phyloP scores from a whole-genome alignment of 1,284 basidiomycete genomes.

The Puccinia horiana region DNA sequence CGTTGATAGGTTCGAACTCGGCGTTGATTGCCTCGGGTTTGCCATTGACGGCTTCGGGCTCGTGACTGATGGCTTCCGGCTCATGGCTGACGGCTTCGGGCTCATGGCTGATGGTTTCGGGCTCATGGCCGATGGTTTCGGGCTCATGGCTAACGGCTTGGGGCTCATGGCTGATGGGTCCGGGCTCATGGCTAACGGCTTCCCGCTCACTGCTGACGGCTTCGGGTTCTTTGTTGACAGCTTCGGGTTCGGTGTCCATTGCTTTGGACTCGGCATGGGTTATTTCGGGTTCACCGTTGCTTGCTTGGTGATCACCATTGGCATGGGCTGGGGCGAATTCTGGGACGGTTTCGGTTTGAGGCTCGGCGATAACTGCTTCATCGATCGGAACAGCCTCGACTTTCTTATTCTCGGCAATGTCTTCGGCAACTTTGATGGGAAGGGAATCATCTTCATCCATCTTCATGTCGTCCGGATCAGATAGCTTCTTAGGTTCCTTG shows the following conservation, averaged over 20 bases:
- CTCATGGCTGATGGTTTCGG: not conserved
- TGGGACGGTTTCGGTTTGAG: not conserved
- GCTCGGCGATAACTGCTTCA: not conserved
- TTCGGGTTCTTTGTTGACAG: not conserved
- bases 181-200: not conserved
- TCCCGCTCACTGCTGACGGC: not conserved
- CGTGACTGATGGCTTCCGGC: not conserved
- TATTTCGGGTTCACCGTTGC: not conserved
- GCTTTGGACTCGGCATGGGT: not conserved
- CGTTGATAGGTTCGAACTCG: not conserved
- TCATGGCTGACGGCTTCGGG: not conserved
- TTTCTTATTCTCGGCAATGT: not conserved
- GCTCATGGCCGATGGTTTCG: not conserved
- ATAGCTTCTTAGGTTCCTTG: not conserved
- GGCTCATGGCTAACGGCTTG: not conserved
- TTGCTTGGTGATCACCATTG: slow-evolving; percentile 9
- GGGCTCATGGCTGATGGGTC: not conserved
- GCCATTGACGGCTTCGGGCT: not conserved
- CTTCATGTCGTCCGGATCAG: not conserved
- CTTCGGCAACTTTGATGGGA: not conserved
- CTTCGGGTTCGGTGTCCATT: not conserved
- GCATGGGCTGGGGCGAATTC: not conserved
- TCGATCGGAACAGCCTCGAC: not conserved
- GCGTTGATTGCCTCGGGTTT: not conserved
- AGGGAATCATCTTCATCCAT: slow-evolving; percentile 14